Conservation (phyloP, 257 asterid genomes). For the Nicotiana attenuata region DNA sequence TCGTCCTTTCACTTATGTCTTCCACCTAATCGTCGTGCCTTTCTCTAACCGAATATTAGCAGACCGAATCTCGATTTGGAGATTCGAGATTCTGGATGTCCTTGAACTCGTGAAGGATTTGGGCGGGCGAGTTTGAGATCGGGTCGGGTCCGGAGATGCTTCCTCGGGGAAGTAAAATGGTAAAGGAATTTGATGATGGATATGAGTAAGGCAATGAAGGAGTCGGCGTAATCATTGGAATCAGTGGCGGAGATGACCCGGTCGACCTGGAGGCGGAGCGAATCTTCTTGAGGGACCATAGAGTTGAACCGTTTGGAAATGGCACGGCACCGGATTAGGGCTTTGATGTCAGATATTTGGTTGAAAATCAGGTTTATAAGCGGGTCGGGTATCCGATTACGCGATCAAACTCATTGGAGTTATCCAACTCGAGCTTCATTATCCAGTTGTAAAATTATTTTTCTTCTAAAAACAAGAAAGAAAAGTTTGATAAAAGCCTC, state of each 20-base stretch:
- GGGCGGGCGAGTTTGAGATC: constrained; percentile 38
- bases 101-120: constrained; percentile 47
- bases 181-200: constrained; percentile 36
- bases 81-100: too few relatives aligned
- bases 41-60: too few relatives aligned
- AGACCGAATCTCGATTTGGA: too few relatives aligned
- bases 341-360: constrained; percentile 46
- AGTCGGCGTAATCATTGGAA: constrained; percentile 22
- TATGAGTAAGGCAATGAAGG: constrained; percentile 32
- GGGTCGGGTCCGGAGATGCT: constrained; percentile 11
- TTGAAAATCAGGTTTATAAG: constrained; percentile 46
- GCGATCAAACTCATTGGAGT: constrained; percentile 34
- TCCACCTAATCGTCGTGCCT: too few relatives aligned
- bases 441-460: not conserved
- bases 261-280: constrained; percentile 59
- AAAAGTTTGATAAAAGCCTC: too few relatives aligned
- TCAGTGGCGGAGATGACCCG: constrained; percentile 45
- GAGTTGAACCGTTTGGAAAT: constrained; percentile 47
- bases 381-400: constrained; percentile 58
- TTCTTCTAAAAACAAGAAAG: not conserved
- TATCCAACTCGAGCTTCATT: constrained; percentile 16
- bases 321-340: constrained; percentile 53
- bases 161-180: constrained; percentile 24
- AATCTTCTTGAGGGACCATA: constrained; percentile 50
- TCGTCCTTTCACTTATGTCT: too few relatives aligned